phyloP scores from a whole-genome alignment of 805 yeast genomes.

The Cyberlindnera americana region DNA sequence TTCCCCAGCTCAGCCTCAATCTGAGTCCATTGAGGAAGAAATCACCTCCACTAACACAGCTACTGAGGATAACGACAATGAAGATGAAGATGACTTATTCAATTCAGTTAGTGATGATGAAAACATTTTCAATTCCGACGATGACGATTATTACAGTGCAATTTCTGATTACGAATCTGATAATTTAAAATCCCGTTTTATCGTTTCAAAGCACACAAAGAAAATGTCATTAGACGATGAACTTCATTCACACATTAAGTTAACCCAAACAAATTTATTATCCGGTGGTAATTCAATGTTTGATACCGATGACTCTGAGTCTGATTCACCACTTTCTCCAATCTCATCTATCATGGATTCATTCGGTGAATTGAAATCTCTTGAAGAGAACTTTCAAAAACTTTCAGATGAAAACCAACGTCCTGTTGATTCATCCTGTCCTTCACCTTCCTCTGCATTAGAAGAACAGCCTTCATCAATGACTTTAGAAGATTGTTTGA shows the following conservation, averaged over 20 bases:
- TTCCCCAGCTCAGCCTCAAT: conserved; percentile 4
- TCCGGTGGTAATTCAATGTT: conserved; percentile 15
- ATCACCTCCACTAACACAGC: conserved; percentile 6
- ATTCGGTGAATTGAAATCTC: conserved; percentile 23
- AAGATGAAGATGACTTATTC: conserved; percentile 20
- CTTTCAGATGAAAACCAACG: conserved; percentile 25
- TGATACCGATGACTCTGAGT: conserved; percentile 20
- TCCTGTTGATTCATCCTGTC: conserved; percentile 2
- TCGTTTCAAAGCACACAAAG: conserved; percentile 17
- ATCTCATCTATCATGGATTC: conserved; percentile 13
- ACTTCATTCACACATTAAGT: conserved; percentile 10
- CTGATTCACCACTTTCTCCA: conserved; percentile 16
- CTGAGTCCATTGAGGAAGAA: conserved; percentile 1
- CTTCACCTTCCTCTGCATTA: neutral
- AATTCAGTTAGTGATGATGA: conserved; percentile 21
- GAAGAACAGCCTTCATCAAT: conserved; percentile 5
- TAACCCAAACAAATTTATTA: conserved; percentile 11
- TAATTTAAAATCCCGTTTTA: conserved; percentile 13
- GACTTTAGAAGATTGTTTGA: conserved; percentile 21
- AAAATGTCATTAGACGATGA: conserved; percentile 20
- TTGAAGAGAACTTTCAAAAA: conserved; percentile 29
- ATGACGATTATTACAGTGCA: conserved; percentile 26
- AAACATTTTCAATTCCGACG: conserved; percentile 26
- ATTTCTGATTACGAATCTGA: conserved; percentile 26
- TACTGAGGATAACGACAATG: conserved; percentile 14